Percentiles rank a stretch among this genome's conserved stretches.
Evolutionary conservation across 139 green algal species (phyloP).

Genomic region (Auxenochlorella protothecoides): DNA sequence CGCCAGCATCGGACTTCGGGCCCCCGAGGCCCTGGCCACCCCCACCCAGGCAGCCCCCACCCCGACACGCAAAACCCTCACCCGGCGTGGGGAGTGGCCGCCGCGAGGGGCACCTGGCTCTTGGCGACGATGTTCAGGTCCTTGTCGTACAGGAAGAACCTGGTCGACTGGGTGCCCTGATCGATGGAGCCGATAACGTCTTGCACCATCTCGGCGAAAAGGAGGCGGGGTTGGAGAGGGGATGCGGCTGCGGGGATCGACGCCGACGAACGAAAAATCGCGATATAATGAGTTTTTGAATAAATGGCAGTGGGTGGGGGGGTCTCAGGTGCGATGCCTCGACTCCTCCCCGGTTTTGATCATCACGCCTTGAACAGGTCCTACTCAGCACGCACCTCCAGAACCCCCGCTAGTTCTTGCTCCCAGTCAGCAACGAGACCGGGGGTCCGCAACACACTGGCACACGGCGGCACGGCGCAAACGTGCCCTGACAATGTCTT

Average conservation of each 20-base stretch:
- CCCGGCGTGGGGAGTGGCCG: slow-evolving; percentile 64
- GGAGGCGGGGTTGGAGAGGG: no score
- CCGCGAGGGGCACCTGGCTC: slow-evolving; percentile 57
- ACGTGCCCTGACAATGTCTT: no score
- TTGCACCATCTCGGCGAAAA: no score
- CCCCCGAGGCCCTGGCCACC: neutral
- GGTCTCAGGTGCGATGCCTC: no score
- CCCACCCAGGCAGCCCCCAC: neutral
- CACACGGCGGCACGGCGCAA: no score
- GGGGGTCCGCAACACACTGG: no score
- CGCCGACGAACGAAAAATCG: neutral
- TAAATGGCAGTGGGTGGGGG: neutral
- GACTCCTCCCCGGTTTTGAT: no score
- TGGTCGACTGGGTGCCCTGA: slow-evolving; percentile 85
- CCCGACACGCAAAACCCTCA: slow-evolving; percentile 17
- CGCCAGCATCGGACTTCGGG: neutral
- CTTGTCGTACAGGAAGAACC: slow-evolving; percentile 73
- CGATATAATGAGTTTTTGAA: neutral
- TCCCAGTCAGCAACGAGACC: no score
- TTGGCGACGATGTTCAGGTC: slow-evolving; percentile 38
- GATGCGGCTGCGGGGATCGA: no score
- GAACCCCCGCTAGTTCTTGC: no score
- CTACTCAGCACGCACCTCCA: no score
- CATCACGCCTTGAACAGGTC: no score
- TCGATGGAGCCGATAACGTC: slow-evolving; percentile 67